Percentiles rank a stretch among this genome's conserved stretches.
Evolutionary conservation across 495 filamentous ascomycete species (phyloP).

Genomic region (Bombardia bombarda): DNA sequence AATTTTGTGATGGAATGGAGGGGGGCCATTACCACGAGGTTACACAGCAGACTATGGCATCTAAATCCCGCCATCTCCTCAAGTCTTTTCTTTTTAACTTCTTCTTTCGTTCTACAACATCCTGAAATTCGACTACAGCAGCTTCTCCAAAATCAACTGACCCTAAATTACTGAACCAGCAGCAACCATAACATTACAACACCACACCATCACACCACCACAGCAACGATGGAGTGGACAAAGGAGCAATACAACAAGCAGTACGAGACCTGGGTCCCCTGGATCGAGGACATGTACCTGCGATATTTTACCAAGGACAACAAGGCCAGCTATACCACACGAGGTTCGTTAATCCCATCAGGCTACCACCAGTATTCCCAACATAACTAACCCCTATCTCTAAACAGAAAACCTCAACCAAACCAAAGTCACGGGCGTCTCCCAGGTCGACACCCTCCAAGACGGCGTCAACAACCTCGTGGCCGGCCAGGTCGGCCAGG

Average conservation of each 20-base stretch:
- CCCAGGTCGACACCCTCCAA: constrained; percentile 55
- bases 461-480: constrained; percentile 52
- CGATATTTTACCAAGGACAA: constrained; percentile 66
- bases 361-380: background rate
- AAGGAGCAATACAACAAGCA: constrained; percentile 53
- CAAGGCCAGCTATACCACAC: constrained; percentile 57
- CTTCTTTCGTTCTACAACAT: too few relatives aligned
- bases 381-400: background rate
- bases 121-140: too few relatives aligned
- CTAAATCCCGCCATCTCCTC: too few relatives aligned
- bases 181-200: too few relatives aligned
- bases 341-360: constrained; percentile 31
- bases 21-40: too few relatives aligned
- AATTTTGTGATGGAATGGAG: too few relatives aligned
- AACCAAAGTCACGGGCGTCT: constrained; percentile 55
- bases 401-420: constrained; percentile 52
- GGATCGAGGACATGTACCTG: constrained; percentile 65
- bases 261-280: constrained; percentile 67
- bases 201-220: too few relatives aligned
- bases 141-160: too few relatives aligned
- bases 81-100: too few relatives aligned
- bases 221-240: constrained; percentile 40
- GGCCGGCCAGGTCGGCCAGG: constrained; percentile 54
- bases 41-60: too few relatives aligned
- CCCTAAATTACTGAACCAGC: too few relatives aligned